Evolutionary conservation across 1,284 basidiomycete genomes (phyloP), one percentile per base, ranked within the genome.

Genomic region (Testicularia cyperi): DNA sequence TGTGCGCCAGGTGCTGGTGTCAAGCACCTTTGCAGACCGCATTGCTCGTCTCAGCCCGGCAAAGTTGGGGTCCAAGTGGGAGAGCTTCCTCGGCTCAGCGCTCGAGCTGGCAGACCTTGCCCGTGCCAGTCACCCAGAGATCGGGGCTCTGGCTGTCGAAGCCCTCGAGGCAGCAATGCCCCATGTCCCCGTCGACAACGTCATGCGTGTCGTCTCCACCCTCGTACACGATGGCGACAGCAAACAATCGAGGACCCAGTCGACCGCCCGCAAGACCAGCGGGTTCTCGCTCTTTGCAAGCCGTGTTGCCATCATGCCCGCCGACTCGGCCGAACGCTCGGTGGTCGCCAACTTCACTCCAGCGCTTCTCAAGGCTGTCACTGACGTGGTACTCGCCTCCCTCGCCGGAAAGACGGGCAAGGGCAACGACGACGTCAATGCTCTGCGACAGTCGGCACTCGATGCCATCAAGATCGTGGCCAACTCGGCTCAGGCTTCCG

Each of bases 141-240:
- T 63, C 21, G 43, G 43, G 2, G 21, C 22, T n/a, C 46, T 57
- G 24, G 39, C 54, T 12, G 58, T 53, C n/a, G 48, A 58, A 31
- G 54, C 61, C 6, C 38, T 68, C 25, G 52, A 56, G 27, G 42
- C 45, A 18, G 61, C 58, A 18, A 63, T 73, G 57, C 62, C 58
- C 1, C 53, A 55, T 22, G 60, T 62, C 10, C 62, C 70, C 16
- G 46, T 68, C 33, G 43, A 41, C 29, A 51, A 58, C 19, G 53
- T 69, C 21, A 28, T 65, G 28, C 19, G 36, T 13, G 52, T 73
- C 13, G 62, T 63, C 25, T 39, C 44, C 4, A 38, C 32, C 15
- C 52, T 71, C 7, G 54, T 70, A 4, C 38, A 51, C 5, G 64
- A 45, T 23, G 32, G 42, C 15, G 46, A 48, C 13, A 36, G 31